A percentile compares a stretch with the other conserved stretches of the same genome.
Conservation (phyloP, 176 grass and related monocot genomes). For the Avena insularis region DNA sequence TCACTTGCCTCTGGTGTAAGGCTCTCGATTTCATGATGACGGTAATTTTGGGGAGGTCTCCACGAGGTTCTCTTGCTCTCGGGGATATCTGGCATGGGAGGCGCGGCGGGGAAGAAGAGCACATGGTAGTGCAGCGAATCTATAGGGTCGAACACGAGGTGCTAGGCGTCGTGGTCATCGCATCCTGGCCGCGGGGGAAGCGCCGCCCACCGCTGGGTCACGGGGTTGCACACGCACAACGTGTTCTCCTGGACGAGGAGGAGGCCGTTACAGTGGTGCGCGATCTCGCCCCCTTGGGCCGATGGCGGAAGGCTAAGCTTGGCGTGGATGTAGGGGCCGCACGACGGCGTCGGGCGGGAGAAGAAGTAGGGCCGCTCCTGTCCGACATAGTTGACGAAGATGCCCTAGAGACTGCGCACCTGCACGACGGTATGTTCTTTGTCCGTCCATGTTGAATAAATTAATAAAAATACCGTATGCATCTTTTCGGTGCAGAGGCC, state of each 20-base stretch:
- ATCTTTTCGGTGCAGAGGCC: too few species aligned
- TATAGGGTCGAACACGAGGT: neutral
- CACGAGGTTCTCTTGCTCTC: too few species aligned
- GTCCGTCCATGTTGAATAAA: too few species aligned
- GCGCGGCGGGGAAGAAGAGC: neutral
- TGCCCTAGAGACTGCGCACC: neutral
- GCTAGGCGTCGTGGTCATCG: too few species aligned
- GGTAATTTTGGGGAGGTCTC: too few species aligned
- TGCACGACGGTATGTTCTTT: too few species aligned
- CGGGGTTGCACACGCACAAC: neutral
- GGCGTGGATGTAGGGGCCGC: neutral
- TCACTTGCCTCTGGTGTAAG: too few species aligned
- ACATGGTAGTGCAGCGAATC: neutral
- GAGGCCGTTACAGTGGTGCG: too few species aligned
- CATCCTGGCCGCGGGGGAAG: neutral
- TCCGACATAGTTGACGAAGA: neutral
- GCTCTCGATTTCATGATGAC: too few species aligned
- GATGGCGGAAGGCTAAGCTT: neutral
- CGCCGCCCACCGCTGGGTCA: neutral
- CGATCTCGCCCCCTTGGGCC: too few species aligned
- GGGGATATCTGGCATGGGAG: neutral
- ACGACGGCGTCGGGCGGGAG: neutral
- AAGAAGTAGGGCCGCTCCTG: neutral
- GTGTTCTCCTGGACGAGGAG: too few species aligned
- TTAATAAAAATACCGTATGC: too few species aligned